phyloP scores from a whole-genome alignment of 2,329 filamentous ascomycete species.

The Sclerotiophoma versabilis region DNA sequence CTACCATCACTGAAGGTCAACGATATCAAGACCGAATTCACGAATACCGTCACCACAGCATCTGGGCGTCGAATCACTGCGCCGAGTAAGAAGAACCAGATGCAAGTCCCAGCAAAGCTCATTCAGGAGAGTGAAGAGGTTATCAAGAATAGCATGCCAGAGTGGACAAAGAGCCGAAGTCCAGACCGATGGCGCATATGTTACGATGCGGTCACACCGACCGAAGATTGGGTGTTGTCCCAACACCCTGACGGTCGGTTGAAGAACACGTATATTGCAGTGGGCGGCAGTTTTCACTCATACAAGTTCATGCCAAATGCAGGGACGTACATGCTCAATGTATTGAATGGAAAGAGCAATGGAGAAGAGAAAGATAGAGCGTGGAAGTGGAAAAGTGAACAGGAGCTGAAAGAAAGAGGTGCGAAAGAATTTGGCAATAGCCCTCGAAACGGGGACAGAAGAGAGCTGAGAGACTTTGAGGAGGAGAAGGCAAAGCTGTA shows the following conservation, averaged over 20 bases:
- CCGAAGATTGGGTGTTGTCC: slow-evolving; percentile 68
- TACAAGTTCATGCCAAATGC: slow-evolving; percentile 72
- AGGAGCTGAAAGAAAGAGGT: slow-evolving; percentile 22
- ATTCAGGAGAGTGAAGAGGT: slow-evolving; percentile 51
- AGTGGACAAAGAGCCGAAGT: slow-evolving; percentile 40
- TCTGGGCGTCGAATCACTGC: slow-evolving; percentile 62
- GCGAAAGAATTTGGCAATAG: slow-evolving; percentile 31
- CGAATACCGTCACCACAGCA: slow-evolving; percentile 57
- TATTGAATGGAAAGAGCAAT: slow-evolving; percentile 45
- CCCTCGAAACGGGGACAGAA: slow-evolving; percentile 12
- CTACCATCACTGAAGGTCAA: slow-evolving; percentile 65
- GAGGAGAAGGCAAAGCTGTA: slow-evolving; percentile 5
- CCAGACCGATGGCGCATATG: slow-evolving; percentile 57
- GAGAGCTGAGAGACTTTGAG: slow-evolving; percentile 24
- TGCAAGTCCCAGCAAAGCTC: slow-evolving; percentile 51
- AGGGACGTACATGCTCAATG: slow-evolving; percentile 64
- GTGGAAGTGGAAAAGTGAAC: slow-evolving; percentile 46
- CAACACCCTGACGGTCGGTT: slow-evolving; percentile 58
- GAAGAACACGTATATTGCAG: slow-evolving; percentile 65
- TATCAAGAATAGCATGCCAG: slow-evolving; percentile 38
- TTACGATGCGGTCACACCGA: slow-evolving; percentile 69
- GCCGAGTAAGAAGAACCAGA: slow-evolving; percentile 57
- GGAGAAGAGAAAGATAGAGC: slow-evolving; percentile 46
- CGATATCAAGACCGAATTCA: slow-evolving; percentile 63
- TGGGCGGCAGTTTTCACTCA: slow-evolving; percentile 68